Conservation (phyloP, 2,329 filamentous ascomycete genomes). For the Colletotrichum musicola region DNA sequence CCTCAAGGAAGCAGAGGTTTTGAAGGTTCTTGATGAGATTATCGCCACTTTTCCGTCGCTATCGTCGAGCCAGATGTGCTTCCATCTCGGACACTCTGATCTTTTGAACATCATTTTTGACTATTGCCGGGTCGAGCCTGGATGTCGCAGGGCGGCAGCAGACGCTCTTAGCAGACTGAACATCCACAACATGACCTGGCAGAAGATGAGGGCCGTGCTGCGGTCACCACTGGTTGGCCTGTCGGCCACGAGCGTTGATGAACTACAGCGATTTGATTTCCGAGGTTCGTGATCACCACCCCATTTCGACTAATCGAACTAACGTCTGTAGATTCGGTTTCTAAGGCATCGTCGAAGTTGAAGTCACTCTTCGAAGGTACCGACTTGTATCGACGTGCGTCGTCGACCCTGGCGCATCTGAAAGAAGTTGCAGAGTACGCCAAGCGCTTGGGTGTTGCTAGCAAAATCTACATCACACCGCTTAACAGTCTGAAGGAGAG, state of each 20-base stretch:
- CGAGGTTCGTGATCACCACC: slow-evolving; percentile 65
- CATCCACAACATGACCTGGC: slow-evolving; percentile 83
- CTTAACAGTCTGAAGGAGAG: slow-evolving; percentile 90
- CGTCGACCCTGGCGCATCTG: slow-evolving; percentile 83
- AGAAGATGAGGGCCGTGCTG: slow-evolving; percentile 84
- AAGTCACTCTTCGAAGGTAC: slow-evolving; percentile 72
- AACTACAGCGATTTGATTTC: slow-evolving; percentile 92
- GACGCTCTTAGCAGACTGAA: slow-evolving; percentile 90
- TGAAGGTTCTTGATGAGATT: slow-evolving; percentile 96
- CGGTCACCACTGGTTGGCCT: slow-evolving; percentile 85
- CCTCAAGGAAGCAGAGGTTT: slow-evolving; percentile 90
- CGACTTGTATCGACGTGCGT: slow-evolving; percentile 79
- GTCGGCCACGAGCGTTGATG: slow-evolving; percentile 89
- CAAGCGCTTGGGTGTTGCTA: slow-evolving; percentile 79
- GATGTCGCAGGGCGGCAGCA: slow-evolving; percentile 78
- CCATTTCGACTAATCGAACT: not conserved
- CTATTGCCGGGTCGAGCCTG: slow-evolving; percentile 81
- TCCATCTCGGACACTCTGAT: slow-evolving; percentile 90
- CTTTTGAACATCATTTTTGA: slow-evolving; percentile 91
- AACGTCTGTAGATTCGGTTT: slow-evolving; percentile 60
- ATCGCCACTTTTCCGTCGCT: slow-evolving; percentile 83
- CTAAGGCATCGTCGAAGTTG: slow-evolving; percentile 68
- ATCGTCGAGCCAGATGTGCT: slow-evolving; percentile 80
- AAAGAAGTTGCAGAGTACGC: slow-evolving; percentile 82
- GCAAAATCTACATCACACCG: slow-evolving; percentile 86